Percentiles rank a stretch among this genome's conserved stretches.
phyloP scores from a whole-genome alignment of 2,329 filamentous ascomycete species.

The Thermothelomyces thermophilus region DNA sequence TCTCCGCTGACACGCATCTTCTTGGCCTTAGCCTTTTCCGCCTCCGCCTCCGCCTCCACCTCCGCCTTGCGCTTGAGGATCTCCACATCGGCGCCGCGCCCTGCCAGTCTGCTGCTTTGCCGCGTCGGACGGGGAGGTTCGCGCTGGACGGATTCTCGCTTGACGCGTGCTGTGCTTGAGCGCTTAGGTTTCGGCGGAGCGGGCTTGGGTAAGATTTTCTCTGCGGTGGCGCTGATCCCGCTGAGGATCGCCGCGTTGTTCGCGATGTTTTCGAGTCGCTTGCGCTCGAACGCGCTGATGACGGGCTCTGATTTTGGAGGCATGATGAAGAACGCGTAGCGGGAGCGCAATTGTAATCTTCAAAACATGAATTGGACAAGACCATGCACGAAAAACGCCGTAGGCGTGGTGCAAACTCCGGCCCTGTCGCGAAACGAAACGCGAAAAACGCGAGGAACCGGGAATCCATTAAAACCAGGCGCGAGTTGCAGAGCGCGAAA shows the following conservation, averaged over 20 bases:
- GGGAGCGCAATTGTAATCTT: too few species aligned
- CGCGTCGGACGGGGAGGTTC: constrained; percentile 46
- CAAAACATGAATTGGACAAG: too few species aligned
- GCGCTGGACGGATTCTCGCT: constrained; percentile 39
- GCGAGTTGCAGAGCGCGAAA: constrained; percentile 20
- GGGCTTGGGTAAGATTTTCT: constrained; percentile 58
- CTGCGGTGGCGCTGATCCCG: constrained; percentile 66
- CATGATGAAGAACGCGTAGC: constrained; percentile 36
- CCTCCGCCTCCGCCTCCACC: constrained; percentile 41
- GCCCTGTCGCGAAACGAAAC: neutral
- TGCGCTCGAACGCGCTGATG: constrained; percentile 80
- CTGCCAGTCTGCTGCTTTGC: constrained; percentile 52
- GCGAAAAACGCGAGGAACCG: constrained; percentile 7
- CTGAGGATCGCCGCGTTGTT: constrained; percentile 76
- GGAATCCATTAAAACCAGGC: constrained; percentile 22
- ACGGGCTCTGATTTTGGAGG: constrained; percentile 42
- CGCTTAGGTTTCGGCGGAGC: constrained; percentile 36
- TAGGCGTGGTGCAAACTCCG: neutral
- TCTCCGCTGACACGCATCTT: constrained; percentile 46
- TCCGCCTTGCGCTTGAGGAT: constrained; percentile 45
- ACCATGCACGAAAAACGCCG: neutral
- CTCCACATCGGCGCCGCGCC: constrained; percentile 42
- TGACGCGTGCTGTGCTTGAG: constrained; percentile 31
- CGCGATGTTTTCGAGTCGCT: constrained; percentile 78
- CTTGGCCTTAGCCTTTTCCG: constrained; percentile 48